Conservation (phyloP, 805 yeast species). For the Candida boleticola region DNA sequence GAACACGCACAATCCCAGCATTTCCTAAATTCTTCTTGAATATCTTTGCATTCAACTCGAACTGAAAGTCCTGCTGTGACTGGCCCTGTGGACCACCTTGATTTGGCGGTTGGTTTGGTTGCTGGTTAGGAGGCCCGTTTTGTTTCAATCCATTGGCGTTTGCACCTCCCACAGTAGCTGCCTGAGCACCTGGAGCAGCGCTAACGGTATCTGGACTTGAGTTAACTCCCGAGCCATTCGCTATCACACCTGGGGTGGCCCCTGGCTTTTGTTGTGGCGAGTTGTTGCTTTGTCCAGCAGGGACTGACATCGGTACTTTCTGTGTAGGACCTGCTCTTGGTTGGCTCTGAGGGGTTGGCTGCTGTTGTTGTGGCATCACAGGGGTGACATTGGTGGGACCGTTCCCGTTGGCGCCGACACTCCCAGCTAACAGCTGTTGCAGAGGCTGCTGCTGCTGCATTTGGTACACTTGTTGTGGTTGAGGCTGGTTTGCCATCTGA, state of each 20-base stretch:
- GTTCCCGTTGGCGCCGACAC: constrained; percentile 10
- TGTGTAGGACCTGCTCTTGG: constrained; percentile 13
- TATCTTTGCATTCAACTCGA: constrained; percentile 32
- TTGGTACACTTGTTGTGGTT: constrained; percentile 11
- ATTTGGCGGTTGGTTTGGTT: background rate
- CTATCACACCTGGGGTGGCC: constrained; percentile 3
- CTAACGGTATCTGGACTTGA: constrained; percentile 7
- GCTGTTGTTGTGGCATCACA: constrained; percentile 26
- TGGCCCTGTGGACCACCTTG: background rate
- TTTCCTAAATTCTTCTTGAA: constrained; percentile 41
- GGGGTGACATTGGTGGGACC: constrained; percentile 18
- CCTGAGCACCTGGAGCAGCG: background rate
- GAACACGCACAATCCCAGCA: constrained; percentile 38
- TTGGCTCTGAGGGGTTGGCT: constrained; percentile 19
- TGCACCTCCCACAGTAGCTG: background rate
- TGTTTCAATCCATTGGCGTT: constrained; percentile 2
- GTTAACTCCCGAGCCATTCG: constrained; percentile 3
- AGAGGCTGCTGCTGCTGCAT: constrained; percentile 4
- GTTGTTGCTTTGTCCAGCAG: background rate
- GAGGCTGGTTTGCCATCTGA: constrained; percentile 25
- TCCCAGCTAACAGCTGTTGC: constrained; percentile 5
- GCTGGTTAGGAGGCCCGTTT: constrained; percentile 2
- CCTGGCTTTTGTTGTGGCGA: constrained; percentile 5
- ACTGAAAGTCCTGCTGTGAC: constrained; percentile 19
- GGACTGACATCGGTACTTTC: constrained; percentile 4